Evolutionary conservation across 1,284 basidiomycete species (phyloP), one percentile per base, ranked within the genome.

Genomic region (Cutaneotrichosporon daszewskae): DNA sequence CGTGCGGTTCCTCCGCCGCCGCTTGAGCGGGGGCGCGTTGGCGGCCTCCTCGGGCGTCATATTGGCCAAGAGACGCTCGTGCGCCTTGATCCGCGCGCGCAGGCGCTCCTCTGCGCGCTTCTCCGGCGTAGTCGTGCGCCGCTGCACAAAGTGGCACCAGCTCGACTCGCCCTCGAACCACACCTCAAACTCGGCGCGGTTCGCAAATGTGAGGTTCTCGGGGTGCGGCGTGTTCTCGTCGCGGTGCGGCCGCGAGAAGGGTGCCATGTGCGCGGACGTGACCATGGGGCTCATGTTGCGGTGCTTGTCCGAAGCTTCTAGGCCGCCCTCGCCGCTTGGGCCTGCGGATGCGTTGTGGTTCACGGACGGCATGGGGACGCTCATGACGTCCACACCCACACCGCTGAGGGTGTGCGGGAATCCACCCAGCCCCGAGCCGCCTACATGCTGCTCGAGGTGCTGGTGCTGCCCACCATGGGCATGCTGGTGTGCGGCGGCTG

Each of bases 101-200:
- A 66, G 55, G 11, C 67, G 51, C 54, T 69, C 67, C 28, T 60
- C 60, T 7, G 62, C 61, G 24, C 67, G 49, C 45, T 67, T 66
- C 45, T 64, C 58, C 5, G 67, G 67, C 11, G 60, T 69, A 2
- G 67, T 68, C 28, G 58, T 62, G 26, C 67, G 52, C 27, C 67
- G 49, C 46, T 69, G 67, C n/a, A 69, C 67, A 37, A 59, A 68
- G 52, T 69, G 67, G 53, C 67, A 69, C 67, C 67, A 69, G 34
- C 51, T 56, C 27, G 45, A 53, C 50, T 69, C 67, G 16, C 60
- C 64, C 37, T 57, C 53, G 16, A 69, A 48, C 67, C 67, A 69
- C 5, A 43, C 51, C 1, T 63, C 51, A 37, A 69, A 69, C 32
- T 62, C 50, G 19, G 41, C 46, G 31, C 54, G 44, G 31, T 45